Conservation (phyloP, 768 basidiomycete genomes). For the Daedaleopsis sinensis region DNA sequence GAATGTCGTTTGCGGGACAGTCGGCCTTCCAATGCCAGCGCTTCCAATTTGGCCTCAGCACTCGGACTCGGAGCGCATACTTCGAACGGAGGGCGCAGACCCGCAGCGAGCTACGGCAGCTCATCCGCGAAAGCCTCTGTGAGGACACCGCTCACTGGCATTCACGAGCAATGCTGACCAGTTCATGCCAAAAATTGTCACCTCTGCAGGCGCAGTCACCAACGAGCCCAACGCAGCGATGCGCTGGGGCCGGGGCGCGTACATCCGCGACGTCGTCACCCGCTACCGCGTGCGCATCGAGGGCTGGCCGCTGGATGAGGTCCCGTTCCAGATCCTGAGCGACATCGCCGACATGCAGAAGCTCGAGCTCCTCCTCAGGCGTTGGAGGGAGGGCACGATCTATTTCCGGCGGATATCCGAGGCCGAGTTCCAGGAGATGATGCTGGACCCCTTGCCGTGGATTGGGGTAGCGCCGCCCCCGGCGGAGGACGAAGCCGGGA, state of each 20-base stretch:
- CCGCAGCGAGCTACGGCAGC: constrained; percentile 27
- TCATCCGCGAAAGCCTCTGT: constrained; percentile 29
- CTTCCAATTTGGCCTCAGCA: constrained; percentile 28
- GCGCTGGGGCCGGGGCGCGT: constrained; percentile 26
- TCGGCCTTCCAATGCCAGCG: neutral
- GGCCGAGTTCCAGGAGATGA: constrained; percentile 23
- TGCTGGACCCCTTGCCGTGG: constrained; percentile 13
- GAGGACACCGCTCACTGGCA: neutral
- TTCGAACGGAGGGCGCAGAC: too few species aligned
- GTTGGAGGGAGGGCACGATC: constrained; percentile 27
- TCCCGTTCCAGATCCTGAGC: constrained; percentile 33
- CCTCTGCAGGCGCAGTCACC: constrained; percentile 25
- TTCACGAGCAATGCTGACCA: neutral
- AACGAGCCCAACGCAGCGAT: constrained; percentile 28
- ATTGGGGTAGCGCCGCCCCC: neutral
- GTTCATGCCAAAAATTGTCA: too few species aligned
- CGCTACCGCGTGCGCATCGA: constrained; percentile 33
- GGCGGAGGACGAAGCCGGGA: neutral
- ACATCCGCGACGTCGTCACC: constrained; percentile 30
- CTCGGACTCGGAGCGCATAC: constrained; percentile 33
- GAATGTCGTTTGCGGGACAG: neutral
- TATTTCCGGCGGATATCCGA: constrained; percentile 27
- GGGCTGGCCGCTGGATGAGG: constrained; percentile 30
- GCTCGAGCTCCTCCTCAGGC: constrained; percentile 30
- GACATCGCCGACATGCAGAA: constrained; percentile 31